Conservation (phyloP, 768 basidiomycete genomes). For the Rubroboletus satanas region DNA sequence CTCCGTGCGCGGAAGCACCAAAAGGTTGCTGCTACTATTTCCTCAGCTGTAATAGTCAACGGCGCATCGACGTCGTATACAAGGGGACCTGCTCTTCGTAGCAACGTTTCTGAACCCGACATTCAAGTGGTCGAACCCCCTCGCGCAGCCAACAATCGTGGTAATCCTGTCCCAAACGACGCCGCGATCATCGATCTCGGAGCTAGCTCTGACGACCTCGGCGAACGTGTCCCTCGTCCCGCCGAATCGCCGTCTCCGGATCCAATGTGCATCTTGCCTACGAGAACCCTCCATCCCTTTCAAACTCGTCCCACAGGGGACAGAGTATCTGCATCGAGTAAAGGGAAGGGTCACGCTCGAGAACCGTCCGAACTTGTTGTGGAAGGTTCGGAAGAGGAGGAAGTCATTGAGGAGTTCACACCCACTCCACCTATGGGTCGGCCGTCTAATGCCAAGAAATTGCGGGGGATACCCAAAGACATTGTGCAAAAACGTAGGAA, state of each 20-base stretch:
- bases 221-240: constrained; percentile 16
- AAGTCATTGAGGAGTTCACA: constrained; percentile 19
- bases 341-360: constrained; percentile 24
- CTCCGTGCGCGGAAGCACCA: constrained; percentile 21
- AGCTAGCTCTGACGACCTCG: constrained; percentile 20
- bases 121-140: constrained; percentile 18
- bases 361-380: constrained; percentile 11
- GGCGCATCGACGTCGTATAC: constrained; percentile 2
- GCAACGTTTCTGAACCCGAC: constrained; percentile 16
- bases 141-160: not conserved
- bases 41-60: not conserved
- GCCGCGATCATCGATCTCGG: constrained; percentile 22
- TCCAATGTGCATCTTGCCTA: constrained; percentile 4
- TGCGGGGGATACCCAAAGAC: constrained; percentile 15
- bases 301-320: constrained; percentile 16
- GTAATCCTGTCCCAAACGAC: constrained; percentile 4
- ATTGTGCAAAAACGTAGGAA: constrained; percentile 11
- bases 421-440: not conserved
- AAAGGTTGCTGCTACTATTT: constrained; percentile 11
- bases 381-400: constrained; percentile 24
- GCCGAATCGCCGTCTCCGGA: constrained; percentile 23
- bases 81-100: not conserved
- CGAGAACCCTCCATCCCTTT: constrained; percentile 15
- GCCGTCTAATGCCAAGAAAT: not conserved
- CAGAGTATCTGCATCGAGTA: constrained; percentile 1